Conservation (phyloP, 2,329 filamentous ascomycete genomes). For the Penicillium rolfsii region DNA sequence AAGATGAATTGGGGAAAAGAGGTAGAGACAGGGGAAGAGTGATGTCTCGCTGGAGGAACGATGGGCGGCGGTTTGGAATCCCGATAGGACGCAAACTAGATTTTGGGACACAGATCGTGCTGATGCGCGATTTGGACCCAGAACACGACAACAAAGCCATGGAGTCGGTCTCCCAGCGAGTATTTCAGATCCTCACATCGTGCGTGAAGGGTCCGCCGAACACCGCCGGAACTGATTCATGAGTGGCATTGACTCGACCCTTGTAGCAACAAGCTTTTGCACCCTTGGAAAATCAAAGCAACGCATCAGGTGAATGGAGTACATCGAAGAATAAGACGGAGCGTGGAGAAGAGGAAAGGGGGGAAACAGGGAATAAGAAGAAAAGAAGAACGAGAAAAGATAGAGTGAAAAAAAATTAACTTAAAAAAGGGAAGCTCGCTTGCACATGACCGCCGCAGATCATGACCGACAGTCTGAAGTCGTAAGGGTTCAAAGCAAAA, state of each 20-base stretch:
- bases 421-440: conserved; percentile 29
- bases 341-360: conserved; percentile 6
- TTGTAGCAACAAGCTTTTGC: conserved; percentile 33
- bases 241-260: conserved; percentile 29
- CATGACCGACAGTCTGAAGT: conserved; percentile 36
- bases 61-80: conserved; percentile 8
- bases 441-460: conserved; percentile 36
- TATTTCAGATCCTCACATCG: conserved; percentile 26
- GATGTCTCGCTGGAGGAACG: conserved; percentile 1
- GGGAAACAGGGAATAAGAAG: conserved; percentile 13
- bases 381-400: neutral
- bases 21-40: conserved; percentile 18
- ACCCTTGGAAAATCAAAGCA: conserved; percentile 30
- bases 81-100: conserved; percentile 5
- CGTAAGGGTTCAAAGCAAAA: conserved; percentile 30
- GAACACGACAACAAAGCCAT: conserved; percentile 11
- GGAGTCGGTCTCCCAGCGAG: conserved; percentile 21
- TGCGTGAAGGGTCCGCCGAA: conserved; percentile 21
- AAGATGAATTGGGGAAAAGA: conserved; percentile 8
- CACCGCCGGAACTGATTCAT: conserved; percentile 29
- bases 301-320: conserved; percentile 13
- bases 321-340: conserved; percentile 24
- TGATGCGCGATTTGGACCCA: neutral
- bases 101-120: conserved; percentile 1
- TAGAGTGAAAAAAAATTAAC: conserved; percentile 9